These are phyloP conservation scores for Lactifluus echinatus DNA, from an alignment of 768 basidiomycete species.

Conservation along the genomic window DNA sequence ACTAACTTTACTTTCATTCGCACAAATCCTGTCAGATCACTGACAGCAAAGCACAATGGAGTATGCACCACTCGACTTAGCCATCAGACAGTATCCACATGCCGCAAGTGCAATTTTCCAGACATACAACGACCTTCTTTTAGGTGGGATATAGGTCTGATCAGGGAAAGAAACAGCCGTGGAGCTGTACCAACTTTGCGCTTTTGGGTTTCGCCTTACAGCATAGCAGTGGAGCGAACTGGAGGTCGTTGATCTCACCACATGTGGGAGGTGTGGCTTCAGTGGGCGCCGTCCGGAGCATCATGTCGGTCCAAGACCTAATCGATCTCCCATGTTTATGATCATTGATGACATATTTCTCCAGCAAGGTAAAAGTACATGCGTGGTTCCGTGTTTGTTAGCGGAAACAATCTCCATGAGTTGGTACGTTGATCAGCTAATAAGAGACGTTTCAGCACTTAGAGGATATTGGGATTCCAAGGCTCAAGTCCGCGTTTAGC, in stretches of 20 bases:
- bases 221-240: slow-evolving; percentile 15
- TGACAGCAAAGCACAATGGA: too few relatives aligned
- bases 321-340: neutral
- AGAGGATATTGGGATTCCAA: neutral
- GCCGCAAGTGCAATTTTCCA: slow-evolving; percentile 13
- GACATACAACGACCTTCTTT: slow-evolving; percentile 18
- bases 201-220: neutral
- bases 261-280: slow-evolving; percentile 17
- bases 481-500: slow-evolving; percentile 9
- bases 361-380: neutral
- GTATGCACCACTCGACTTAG: too few relatives aligned
- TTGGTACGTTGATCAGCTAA: slow-evolving; percentile 15
- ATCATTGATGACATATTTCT: neutral
- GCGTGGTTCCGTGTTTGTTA: slow-evolving; percentile 9
- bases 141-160: neutral
- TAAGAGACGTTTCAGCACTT: neutral
- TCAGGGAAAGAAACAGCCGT: neutral
- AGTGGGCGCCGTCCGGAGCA: slow-evolving; percentile 11
- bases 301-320: neutral
- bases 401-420: slow-evolving; percentile 9
- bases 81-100: slow-evolving; percentile 7
- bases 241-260: slow-evolving; percentile 15
- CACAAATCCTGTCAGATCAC: too few relatives aligned
- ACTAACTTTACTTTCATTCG: too few relatives aligned
- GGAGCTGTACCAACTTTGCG: neutral